phyloP scores from a whole-genome alignment of 352 stramenopile species.

The Phytopythium helicoides region DNA sequence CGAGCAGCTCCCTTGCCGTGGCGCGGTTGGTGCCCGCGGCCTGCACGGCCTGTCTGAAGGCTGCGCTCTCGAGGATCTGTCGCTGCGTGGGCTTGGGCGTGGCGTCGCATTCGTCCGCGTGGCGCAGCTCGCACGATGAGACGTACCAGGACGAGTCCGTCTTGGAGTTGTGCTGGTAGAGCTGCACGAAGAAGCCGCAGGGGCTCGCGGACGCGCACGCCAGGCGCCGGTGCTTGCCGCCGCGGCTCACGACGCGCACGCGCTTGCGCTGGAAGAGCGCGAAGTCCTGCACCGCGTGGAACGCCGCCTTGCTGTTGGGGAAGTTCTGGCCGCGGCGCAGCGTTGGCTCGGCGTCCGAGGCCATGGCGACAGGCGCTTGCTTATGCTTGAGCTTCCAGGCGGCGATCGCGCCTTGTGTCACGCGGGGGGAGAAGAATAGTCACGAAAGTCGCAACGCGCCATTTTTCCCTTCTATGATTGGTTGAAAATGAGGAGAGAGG shows the following conservation, averaged over 20 bases:
- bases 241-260: slow-evolving; percentile 45
- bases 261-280: slow-evolving; percentile 55
- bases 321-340: slow-evolving; percentile 47
- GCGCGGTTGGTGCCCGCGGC: slow-evolving; percentile 18
- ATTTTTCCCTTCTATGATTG: too few species aligned
- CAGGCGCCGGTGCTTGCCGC: slow-evolving; percentile 60
- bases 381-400: slow-evolving; percentile 1
- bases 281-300: slow-evolving; percentile 64
- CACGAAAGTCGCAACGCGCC: neutral
- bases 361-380: neutral
- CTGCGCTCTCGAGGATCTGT: slow-evolving; percentile 45
- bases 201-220: slow-evolving; percentile 33
- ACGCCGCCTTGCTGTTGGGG: slow-evolving; percentile 38
- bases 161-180: slow-evolving; percentile 60
- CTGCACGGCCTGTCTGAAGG: slow-evolving; percentile 34
- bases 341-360: slow-evolving; percentile 8
- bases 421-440: slow-evolving; percentile 1
- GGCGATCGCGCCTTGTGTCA: neutral
- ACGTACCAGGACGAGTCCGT: slow-evolving; percentile 59
- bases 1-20: slow-evolving; percentile 32
- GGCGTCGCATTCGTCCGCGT: slow-evolving; percentile 42
- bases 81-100: slow-evolving; percentile 51
- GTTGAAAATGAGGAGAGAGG: too few species aligned
- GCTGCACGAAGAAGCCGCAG: slow-evolving; percentile 67
- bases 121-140: slow-evolving; percentile 40